Evolutionary conservation across 2,329 filamentous ascomycete genomes (phyloP), one percentile per base, ranked within the genome.

Genomic region (Paraphoma chrysanthemicola): DNA sequence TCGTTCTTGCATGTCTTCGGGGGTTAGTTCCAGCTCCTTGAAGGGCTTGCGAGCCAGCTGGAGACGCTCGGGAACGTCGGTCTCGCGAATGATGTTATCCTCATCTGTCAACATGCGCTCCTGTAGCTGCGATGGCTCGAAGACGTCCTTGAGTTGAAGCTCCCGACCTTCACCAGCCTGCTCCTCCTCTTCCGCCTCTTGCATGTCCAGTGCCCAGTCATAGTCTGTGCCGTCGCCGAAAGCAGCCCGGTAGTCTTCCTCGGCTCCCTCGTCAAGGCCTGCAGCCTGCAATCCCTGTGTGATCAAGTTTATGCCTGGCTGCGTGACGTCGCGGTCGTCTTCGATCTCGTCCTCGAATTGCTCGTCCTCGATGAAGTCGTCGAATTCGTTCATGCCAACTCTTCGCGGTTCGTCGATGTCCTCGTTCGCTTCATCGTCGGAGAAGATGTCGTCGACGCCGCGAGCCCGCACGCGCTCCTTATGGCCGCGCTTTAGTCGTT

Each of bases 141-240:
- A 99, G 48, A 99, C 94, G 74, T 99, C 94, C 80, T 98, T 97
- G 60, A 99, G 86, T 77, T 97, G 92, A 42, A 98, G 87, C 44
- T 89, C 89, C 69, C 93, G 91, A 64, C 96, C 91, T 59, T 92
- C 90, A 57, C 88, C 86, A 63, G 90, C 84, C 54, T 90, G 88
- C 46, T 91, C 88, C 63, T 96, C 91, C 54, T 88, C 85, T 63
- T 93, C 90, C 48, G 93, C 89, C 44, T 95, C 91, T 76, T 98
- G 93, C 70, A 94, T 83, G 50, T 94, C 90, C 46, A 99, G 81
- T 8, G 94, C 95, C 88, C 96, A 99, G 67, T 93, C 89, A 73
- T 98, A 99, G 72, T 99, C 95, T 63, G 92, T 92, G 53, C 95
- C 94, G 72, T 96, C 92, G 59, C 95, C 95, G 68, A 99, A 99